These are phyloP conservation scores for Calonectria ilicicola DNA, from an alignment of 2,329 filamentous ascomycete genomes.

Conservation along the genomic window DNA sequence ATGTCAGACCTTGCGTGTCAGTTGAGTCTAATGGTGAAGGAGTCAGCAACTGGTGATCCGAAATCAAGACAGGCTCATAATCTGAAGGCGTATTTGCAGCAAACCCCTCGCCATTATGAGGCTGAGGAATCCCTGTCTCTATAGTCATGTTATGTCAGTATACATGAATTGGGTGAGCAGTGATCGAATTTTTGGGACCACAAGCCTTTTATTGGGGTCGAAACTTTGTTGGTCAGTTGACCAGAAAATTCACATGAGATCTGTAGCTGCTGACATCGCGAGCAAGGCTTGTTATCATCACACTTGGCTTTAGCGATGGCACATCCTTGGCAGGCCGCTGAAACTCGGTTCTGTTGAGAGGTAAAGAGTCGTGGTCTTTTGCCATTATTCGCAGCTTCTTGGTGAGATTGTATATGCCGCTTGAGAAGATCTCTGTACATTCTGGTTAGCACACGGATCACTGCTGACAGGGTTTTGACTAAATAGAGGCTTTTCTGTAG, in stretches of 20 bases:
- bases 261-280: not conserved
- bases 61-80: not conserved
- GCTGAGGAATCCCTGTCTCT: too few relatives aligned
- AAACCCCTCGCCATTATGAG: too few relatives aligned
- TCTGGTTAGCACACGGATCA: not conserved
- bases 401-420: not conserved
- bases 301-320: not conserved
- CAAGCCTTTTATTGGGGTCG: not conserved
- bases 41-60: not conserved
- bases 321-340: not conserved
- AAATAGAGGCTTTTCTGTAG: too few relatives aligned
- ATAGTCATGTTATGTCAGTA: not conserved
- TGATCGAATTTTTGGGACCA: not conserved
- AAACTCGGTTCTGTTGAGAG: not conserved
- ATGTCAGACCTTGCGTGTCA: not conserved
- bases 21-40: not conserved
- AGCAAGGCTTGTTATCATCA: not conserved
- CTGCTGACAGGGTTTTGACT: not conserved
- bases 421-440: not conserved
- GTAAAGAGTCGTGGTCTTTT: not conserved
- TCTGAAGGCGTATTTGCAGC: not conserved
- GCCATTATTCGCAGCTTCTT: not conserved
- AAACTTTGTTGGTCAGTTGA: not conserved
- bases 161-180: too few relatives aligned
- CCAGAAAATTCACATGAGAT: not conserved